Evolutionary conservation across 1,284 basidiomycete genomes (phyloP).

Genomic region (Papiliotrema terrestris): DNA sequence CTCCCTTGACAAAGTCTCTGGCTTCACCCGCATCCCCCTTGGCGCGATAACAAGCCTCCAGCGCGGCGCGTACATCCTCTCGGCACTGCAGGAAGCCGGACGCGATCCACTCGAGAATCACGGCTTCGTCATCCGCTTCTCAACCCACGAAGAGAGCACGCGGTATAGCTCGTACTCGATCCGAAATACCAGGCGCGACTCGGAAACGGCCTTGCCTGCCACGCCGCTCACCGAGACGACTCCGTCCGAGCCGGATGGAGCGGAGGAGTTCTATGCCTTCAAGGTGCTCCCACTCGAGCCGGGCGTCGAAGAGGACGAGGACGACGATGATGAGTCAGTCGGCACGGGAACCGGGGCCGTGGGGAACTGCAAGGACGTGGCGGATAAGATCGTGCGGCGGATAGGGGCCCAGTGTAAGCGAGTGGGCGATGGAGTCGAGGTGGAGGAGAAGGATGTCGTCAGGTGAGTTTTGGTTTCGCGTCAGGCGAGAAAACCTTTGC

Average conservation of each 20-base stretch:
- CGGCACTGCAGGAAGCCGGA: slow-evolving; percentile 82
- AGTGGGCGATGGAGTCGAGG: slow-evolving; percentile 45
- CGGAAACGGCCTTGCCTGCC: slow-evolving; percentile 9
- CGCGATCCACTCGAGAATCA: slow-evolving; percentile 80
- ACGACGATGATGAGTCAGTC: slow-evolving; percentile 54
- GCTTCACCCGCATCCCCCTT: slow-evolving; percentile 83
- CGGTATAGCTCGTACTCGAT: slow-evolving; percentile 79
- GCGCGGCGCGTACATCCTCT: slow-evolving; percentile 81
- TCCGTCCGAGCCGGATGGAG: not conserved
- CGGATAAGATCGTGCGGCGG: slow-evolving; percentile 66
- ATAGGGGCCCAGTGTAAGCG: slow-evolving; percentile 67
- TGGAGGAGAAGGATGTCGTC: slow-evolving; percentile 70
- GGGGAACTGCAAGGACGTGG: slow-evolving; percentile 69
- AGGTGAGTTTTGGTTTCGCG: slow-evolving; percentile 56
- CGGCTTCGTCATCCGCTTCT: slow-evolving; percentile 76
- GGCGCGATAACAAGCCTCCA: slow-evolving; percentile 76
- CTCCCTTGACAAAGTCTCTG: slow-evolving; percentile 81
- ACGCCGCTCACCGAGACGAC: not conserved
- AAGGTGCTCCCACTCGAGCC: slow-evolving; percentile 51
- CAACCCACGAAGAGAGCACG: slow-evolving; percentile 61
- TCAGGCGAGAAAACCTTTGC: slow-evolving; percentile 3
- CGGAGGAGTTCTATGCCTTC: slow-evolving; percentile 49
- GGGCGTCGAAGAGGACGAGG: slow-evolving; percentile 23
- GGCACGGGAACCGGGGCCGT: slow-evolving; percentile 47
- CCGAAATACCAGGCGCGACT: slow-evolving; percentile 53